Percentiles rank a stretch among this genome's conserved stretches.
Conservation (phyloP, 805 yeast genomes). For the Saturnispora kantuleensis region DNA sequence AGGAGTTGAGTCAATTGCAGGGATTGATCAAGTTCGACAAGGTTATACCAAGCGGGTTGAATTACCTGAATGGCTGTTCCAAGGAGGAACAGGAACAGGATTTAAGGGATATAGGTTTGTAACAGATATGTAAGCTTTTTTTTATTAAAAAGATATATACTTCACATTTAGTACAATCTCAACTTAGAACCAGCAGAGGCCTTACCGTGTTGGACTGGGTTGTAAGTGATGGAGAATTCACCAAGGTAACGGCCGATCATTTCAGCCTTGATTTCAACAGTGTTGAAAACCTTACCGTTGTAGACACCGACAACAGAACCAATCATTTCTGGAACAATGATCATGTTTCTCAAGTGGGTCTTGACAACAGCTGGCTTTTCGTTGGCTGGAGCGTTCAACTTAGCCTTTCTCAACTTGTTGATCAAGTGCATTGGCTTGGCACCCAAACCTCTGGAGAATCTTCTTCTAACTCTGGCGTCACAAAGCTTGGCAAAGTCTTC, state of each 20-base stretch:
- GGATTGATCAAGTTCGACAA: constrained; percentile 52
- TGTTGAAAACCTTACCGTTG: constrained; percentile 99
- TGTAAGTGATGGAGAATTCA: constrained; percentile 99
- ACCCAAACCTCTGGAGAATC: constrained; percentile 96
- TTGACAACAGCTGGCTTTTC: constrained; percentile 98
- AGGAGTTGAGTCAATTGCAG: constrained; percentile 59
- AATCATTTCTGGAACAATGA: constrained; percentile 98
- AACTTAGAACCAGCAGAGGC: constrained; percentile 30
- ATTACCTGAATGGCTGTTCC: constrained; percentile 51
- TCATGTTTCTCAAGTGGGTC: constrained; percentile 99
- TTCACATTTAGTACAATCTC: constrained; percentile 26
- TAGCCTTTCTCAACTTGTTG: constrained; percentile 96
- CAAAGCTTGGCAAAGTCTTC: constrained; percentile 96
- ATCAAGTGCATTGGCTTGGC: constrained; percentile 91
- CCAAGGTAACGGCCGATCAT: constrained; percentile 99
- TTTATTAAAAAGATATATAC: constrained; percentile 9
- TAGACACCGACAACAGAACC: constrained; percentile 98
- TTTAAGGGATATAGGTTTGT: constrained; percentile 49
- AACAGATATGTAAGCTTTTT: constrained; percentile 1
- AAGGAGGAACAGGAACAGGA: constrained; percentile 71
- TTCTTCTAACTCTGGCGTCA: constrained; percentile 99
- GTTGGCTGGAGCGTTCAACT: constrained; percentile 76
- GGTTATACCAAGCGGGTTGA: constrained; percentile 66
- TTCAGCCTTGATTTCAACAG: constrained; percentile 97
- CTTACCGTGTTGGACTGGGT: constrained; percentile 98